These are phyloP conservation scores for Ophiognomonia clavigignenti-juglandacearum DNA, from an alignment of 2,329 filamentous ascomycete genomes.

Conservation along the genomic window DNA sequence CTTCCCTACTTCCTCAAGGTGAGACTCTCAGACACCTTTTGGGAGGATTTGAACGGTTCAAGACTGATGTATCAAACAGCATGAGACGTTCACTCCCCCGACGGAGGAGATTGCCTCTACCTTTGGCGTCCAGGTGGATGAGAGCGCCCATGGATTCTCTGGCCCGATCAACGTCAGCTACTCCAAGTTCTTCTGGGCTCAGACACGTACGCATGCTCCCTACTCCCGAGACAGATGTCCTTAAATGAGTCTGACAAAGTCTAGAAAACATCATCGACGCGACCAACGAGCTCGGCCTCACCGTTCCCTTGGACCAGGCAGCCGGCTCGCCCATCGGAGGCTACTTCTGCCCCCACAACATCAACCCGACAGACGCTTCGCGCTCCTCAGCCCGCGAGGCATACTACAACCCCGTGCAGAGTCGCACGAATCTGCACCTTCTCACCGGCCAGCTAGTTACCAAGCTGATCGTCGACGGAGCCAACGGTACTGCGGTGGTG, in stretches of 20 bases:
- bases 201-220: slow-evolving; percentile 17
- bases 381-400: slow-evolving; percentile 24
- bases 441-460: slow-evolving; percentile 25
- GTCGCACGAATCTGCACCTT: slow-evolving; percentile 23
- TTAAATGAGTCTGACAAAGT: neutral
- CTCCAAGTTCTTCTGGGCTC: slow-evolving; percentile 27
- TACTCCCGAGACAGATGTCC: slow-evolving; percentile 10
- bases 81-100: slow-evolving; percentile 23
- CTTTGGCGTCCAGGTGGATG: slow-evolving; percentile 25
- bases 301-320: slow-evolving; percentile 14
- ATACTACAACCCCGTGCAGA: slow-evolving; percentile 21
- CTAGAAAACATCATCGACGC: slow-evolving; percentile 18
- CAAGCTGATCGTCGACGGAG: slow-evolving; percentile 16
- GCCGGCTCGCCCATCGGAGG: slow-evolving; percentile 18
- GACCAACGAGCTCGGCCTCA: slow-evolving; percentile 18
- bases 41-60: too few species aligned
- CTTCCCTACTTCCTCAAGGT: slow-evolving; percentile 28
- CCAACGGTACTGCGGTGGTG: slow-evolving; percentile 11
- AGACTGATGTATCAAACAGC: slow-evolving; percentile 4
- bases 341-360: slow-evolving; percentile 21
- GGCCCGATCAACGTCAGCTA: slow-evolving; percentile 25
- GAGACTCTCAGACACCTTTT: too few species aligned
- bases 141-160: slow-evolving; percentile 20
- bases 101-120: slow-evolving; percentile 19
- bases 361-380: slow-evolving; percentile 21